These are phyloP conservation scores for Styphnolobium japonicum DNA, from an alignment of 306 rosid genomes.

Conservation along the genomic window DNA sequence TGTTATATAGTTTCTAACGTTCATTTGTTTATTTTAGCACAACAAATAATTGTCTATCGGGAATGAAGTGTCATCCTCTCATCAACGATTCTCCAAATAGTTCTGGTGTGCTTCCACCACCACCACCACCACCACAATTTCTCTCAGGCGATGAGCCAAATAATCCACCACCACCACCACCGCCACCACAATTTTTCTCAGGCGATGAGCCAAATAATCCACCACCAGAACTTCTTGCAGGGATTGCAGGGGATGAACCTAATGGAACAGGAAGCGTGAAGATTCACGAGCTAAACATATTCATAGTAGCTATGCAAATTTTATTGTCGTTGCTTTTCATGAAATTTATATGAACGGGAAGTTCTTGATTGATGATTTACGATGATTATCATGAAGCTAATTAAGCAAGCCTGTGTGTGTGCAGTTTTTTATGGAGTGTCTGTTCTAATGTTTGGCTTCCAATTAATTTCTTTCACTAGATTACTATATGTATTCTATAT, in stretches of 20 bases:
- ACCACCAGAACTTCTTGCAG: background rate
- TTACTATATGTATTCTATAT: background rate
- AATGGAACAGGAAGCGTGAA: conserved; percentile 5
- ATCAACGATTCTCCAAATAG: background rate
- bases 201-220: conserved; percentile 20
- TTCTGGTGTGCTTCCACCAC: background rate
- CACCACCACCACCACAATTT: conserved; percentile 4
- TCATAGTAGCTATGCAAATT: conserved; percentile 16
- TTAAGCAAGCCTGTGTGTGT: conserved; percentile 4
- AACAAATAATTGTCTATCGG: conserved; percentile 25
- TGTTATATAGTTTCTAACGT: background rate
- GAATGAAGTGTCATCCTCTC: conserved; percentile 22
- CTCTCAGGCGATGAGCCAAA: conserved; percentile 8
- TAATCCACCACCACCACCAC: background rate
- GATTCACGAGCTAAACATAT: background rate
- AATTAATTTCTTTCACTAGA: background rate
- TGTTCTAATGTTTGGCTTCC: background rate
- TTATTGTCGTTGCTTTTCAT: conserved; percentile 16
- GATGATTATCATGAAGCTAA: background rate
- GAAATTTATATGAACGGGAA: conserved; percentile 2
- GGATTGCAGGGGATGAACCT: conserved; percentile 12
- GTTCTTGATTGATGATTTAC: background rate
- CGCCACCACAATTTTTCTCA: background rate
- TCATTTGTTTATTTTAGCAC: conserved; percentile 2
- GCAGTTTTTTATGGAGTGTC: too few relatives aligned